Conservation (phyloP, 768 basidiomycete genomes). For the Sutorius australiensis region DNA sequence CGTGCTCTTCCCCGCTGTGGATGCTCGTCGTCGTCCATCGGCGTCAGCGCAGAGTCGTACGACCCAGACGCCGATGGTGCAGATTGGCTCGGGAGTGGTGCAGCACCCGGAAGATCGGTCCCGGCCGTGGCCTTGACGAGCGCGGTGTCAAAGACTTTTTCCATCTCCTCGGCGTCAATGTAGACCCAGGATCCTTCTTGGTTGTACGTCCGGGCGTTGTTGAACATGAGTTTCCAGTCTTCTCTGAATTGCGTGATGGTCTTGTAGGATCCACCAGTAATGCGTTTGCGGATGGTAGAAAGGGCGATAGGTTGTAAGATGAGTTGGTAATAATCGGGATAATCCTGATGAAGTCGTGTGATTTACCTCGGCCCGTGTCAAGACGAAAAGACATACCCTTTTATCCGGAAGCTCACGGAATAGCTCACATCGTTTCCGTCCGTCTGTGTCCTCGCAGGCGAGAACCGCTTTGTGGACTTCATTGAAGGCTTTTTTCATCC, state of each 20-base stretch:
- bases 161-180: slow-evolving; percentile 91
- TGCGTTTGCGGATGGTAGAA: slow-evolving; percentile 78
- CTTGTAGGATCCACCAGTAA: slow-evolving; percentile 66
- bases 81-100: slow-evolving; percentile 31
- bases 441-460: slow-evolving; percentile 65
- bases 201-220: slow-evolving; percentile 91
- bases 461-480: slow-evolving; percentile 74
- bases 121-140: slow-evolving; percentile 63
- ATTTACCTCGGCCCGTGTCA: slow-evolving; percentile 7
- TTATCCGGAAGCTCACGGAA: slow-evolving; percentile 85
- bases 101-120: slow-evolving; percentile 73
- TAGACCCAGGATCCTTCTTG: slow-evolving; percentile 95
- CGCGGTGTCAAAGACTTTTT: slow-evolving; percentile 75
- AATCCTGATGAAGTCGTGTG: slow-evolving; percentile 49
- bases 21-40: slow-evolving; percentile 79
- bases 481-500: slow-evolving; percentile 80
- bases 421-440: slow-evolving; percentile 79
- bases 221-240: slow-evolving; percentile 90
- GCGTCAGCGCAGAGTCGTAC: slow-evolving; percentile 66
- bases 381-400: slow-evolving; percentile 44
- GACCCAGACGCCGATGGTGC: slow-evolving; percentile 41
- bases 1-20: slow-evolving; percentile 52
- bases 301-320: slow-evolving; percentile 88
- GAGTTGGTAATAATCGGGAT: slow-evolving; percentile 89
- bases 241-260: slow-evolving; percentile 64